phyloP scores from a whole-genome alignment of 257 asterid genomes.

The Lycium ferocissimum region DNA sequence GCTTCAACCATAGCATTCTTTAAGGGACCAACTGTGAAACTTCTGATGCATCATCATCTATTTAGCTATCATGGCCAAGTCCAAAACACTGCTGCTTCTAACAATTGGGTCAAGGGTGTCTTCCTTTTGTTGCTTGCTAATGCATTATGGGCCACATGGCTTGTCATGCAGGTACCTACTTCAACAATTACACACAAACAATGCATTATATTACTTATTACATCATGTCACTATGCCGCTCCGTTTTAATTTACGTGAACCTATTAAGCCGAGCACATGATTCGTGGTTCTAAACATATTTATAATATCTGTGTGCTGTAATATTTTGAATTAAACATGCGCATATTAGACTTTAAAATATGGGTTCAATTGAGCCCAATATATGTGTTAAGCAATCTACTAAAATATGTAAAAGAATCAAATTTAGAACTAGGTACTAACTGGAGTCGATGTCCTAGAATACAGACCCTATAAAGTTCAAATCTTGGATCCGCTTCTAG shows the following conservation, averaged over 20 bases:
- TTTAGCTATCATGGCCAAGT: conserved; percentile 45
- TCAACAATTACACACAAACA: neutral
- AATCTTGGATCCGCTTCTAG: neutral
- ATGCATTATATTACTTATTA: no score
- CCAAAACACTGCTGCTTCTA: conserved; percentile 43
- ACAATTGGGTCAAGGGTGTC: conserved; percentile 76
- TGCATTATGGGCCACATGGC: conserved; percentile 79
- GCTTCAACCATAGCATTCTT: conserved; percentile 73
- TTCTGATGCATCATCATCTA: conserved; percentile 66
- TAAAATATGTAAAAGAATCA: neutral
- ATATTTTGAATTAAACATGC: no score
- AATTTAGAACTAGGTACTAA: neutral
- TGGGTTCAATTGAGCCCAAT: neutral
- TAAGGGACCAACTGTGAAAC: conserved; percentile 64
- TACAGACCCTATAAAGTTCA: neutral
- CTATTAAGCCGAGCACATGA: no score
- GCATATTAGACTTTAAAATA: neutral
- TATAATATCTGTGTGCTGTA: no score
- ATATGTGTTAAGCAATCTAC: neutral
- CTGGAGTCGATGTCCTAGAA: neutral
- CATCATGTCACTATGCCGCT: no score
- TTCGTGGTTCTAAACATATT: no score
- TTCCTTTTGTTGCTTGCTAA: conserved; percentile 69
- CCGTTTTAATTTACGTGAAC: no score
- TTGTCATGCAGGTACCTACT: conserved; percentile 65